A percentile compares a stretch with the other conserved stretches of the same genome.
These are phyloP conservation scores for Wickerhamomyces sydowiorum DNA, from an alignment of 805 yeast genomes.

Conservation along the genomic window DNA sequence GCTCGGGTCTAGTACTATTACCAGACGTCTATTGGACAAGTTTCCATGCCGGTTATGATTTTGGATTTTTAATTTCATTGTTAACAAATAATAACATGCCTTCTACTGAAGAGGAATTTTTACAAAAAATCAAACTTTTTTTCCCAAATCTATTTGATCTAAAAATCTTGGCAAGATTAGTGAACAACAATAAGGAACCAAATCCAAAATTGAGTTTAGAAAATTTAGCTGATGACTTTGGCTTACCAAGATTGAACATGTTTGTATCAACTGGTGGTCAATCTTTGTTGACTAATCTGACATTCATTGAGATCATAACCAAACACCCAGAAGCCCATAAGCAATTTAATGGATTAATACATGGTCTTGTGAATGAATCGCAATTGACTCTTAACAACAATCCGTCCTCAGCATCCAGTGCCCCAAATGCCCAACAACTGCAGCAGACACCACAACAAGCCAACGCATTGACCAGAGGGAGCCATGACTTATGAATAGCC, in stretches of 20 bases:
- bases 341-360: slow-evolving; percentile 43
- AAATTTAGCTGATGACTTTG: slow-evolving; percentile 63
- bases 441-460: background rate
- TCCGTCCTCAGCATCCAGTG: background rate
- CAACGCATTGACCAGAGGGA: background rate
- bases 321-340: slow-evolving; percentile 26
- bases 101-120: slow-evolving; percentile 69
- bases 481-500: background rate
- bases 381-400: background rate
- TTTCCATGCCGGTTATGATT: slow-evolving; percentile 91
- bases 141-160: slow-evolving; percentile 85
- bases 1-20: slow-evolving; percentile 79
- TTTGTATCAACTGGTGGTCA: slow-evolving; percentile 59
- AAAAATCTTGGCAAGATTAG: slow-evolving; percentile 42
- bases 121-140: slow-evolving; percentile 60
- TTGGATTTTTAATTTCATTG: slow-evolving; percentile 80
- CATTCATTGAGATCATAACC: slow-evolving; percentile 48
- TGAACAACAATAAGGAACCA: slow-evolving; percentile 6
- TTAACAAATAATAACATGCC: slow-evolving; percentile 77
- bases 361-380: slow-evolving; percentile 38
- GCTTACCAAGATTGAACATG: slow-evolving; percentile 52
- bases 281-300: slow-evolving; percentile 55
- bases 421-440: background rate
- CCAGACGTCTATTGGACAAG: slow-evolving; percentile 74
- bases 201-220: slow-evolving; percentile 44